Evolutionary conservation across 2,329 filamentous ascomycete genomes (phyloP).

Genomic region (Claviceps sp.): DNA sequence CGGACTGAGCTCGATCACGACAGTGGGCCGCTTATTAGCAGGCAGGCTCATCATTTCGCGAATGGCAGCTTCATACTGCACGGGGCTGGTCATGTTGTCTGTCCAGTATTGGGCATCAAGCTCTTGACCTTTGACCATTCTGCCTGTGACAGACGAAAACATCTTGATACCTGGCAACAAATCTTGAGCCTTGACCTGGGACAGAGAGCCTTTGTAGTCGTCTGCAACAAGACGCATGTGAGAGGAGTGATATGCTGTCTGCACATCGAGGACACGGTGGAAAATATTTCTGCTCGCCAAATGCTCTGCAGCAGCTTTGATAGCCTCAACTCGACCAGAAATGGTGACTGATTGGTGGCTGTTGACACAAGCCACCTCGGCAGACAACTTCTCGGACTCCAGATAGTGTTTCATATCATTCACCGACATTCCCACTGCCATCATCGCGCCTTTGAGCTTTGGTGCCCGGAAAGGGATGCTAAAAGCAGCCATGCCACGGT

Average conservation of each 20-base stretch:
- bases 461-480: conserved; percentile 15
- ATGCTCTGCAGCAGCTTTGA: conserved; percentile 19
- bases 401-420: conserved; percentile 17
- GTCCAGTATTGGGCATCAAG: conserved; percentile 30
- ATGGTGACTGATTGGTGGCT: conserved; percentile 29
- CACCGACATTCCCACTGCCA: conserved; percentile 23
- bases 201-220: conserved; percentile 20
- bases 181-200: conserved; percentile 9
- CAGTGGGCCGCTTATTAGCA: conserved; percentile 15
- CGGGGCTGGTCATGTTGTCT: conserved; percentile 30
- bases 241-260: conserved; percentile 30
- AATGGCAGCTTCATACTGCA: conserved; percentile 29
- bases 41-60: conserved; percentile 18
- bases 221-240: conserved; percentile 27
- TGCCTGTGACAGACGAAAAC: conserved; percentile 28
- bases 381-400: conserved; percentile 6
- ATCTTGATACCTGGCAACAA: conserved; percentile 16
- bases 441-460: conserved; percentile 25
- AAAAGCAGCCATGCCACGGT: conserved; percentile 23
- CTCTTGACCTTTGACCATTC: conserved; percentile 10
- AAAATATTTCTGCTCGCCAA: conserved; percentile 20
- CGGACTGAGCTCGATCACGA: conserved; percentile 30
- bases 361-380: conserved; percentile 30
- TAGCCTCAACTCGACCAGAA: conserved; percentile 23
- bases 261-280: conserved; percentile 22